Evolutionary conservation across 2,329 filamentous ascomycete genomes (phyloP), one percentile per base, ranked within the genome.

Genomic region (Fusarium concolor): DNA sequence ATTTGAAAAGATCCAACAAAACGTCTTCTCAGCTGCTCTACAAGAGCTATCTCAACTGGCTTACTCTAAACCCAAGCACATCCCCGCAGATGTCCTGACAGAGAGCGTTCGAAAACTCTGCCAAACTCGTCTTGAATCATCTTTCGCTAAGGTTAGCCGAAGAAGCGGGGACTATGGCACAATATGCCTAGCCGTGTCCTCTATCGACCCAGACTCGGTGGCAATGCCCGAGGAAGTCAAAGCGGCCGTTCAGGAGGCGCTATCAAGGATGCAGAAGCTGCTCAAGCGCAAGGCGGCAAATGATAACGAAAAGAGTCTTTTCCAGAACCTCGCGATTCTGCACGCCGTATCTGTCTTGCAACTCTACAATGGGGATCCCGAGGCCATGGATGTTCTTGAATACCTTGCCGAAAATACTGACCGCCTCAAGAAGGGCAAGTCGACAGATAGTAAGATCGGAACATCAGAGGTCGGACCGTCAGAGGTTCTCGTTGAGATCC

Each of bases 271-370:
- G 76, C 78, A 82, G 60, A 85, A 85, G 70, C 79, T 87, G 14
- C 78, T 85, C 28, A 86, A 85, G 61, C 75, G 75, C 28, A 79
- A 79, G 54, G 53, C 74, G 3, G 70, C 76, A 68, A 64, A 75
- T 51, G 71, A 76, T 22, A 68, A 79, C 68, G 81, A 76, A 73
- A 83, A 76, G 58, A 74, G 71, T 20, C 79, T 78, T 63, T 82
- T 82, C 17, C 88, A 89, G 62, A 92, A 92, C 0, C 86, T 97
- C 59, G 90, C 91, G 20, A 84, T 97, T 35, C 85, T 98, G 2
- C 93, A 97, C 76, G 90, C 93, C 1, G 86, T 97, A 52, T 91
- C 93, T 0, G 87, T 97, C 15, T 84, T 98, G 56, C 93, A 97
- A 77, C 85, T 97, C 10, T 97, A 97, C 80, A 94, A 95, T 73